phyloP scores from a whole-genome alignment of 2,329 filamentous ascomycete species.

The Cladosporium sphaerospermum region DNA sequence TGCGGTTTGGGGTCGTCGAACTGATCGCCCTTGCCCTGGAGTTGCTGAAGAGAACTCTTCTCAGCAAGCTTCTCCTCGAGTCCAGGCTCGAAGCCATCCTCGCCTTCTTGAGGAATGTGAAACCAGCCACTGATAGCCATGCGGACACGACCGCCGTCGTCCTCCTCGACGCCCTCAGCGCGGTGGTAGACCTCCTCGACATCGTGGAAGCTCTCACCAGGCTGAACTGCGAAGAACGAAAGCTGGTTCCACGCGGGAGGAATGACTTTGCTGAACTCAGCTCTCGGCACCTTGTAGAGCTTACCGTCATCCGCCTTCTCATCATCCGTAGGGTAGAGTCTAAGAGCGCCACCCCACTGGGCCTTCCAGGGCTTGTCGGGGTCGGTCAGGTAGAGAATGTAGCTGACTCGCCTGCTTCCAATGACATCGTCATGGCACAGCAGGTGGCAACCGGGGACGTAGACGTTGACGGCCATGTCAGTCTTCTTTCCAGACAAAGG shows the following conservation, averaged over 20 bases:
- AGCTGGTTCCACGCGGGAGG: conserved; percentile 96
- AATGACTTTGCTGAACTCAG: conserved; percentile 74
- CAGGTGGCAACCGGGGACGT: conserved; percentile 91
- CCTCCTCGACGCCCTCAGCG: conserved; percentile 52
- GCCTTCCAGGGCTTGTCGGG: conserved; percentile 85
- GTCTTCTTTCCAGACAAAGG: conserved; percentile 88
- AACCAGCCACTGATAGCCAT: conserved; percentile 99
- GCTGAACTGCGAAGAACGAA: conserved; percentile 96
- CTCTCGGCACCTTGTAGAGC: conserved; percentile 70
- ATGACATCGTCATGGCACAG: conserved; percentile 98
- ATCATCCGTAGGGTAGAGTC: conserved; percentile 70
- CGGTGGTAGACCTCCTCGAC: conserved; percentile 91
- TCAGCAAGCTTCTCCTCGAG: conserved; percentile 82
- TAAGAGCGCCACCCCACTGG: conserved; percentile 86
- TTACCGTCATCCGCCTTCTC: conserved; percentile 58
- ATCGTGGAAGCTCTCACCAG: conserved; percentile 98
- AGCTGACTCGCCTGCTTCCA: conserved; percentile 90
- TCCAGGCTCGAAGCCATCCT: conserved; percentile 84
- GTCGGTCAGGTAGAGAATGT: conserved; percentile 92
- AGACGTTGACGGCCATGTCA: conserved; percentile 98
- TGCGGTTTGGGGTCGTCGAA: conserved; percentile 73
- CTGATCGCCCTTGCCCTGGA: conserved; percentile 84
- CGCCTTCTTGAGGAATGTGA: conserved; percentile 90
- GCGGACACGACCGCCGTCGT: conserved; percentile 69
- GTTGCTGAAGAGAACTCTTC: conserved; percentile 84